Conservation (phyloP, 140 eudicot genomes). For the Eryngium alpinum region DNA sequence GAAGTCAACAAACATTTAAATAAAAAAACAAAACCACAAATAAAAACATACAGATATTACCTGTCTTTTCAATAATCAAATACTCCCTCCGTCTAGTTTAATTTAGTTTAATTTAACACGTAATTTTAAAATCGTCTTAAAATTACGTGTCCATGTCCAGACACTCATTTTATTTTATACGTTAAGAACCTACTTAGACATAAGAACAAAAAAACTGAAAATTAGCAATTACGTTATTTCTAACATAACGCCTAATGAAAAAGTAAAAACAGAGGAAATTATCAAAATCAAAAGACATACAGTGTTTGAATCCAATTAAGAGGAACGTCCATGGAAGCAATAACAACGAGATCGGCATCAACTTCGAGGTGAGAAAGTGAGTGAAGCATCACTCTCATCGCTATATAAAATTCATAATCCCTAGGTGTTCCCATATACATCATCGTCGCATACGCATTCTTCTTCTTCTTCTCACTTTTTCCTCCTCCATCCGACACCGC, state of each 20-base stretch:
- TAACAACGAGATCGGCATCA: constrained; percentile 84
- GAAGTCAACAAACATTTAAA: too few relatives aligned
- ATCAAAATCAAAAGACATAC: constrained; percentile 37
- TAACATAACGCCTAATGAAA: not conserved
- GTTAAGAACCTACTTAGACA: too few relatives aligned
- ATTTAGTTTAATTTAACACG: too few relatives aligned
- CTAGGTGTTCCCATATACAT: constrained; percentile 99
- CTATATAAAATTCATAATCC: constrained; percentile 86
- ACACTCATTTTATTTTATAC: too few relatives aligned
- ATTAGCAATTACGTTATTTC: not conserved
- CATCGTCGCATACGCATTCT: constrained; percentile 88
- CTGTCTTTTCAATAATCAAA: too few relatives aligned
- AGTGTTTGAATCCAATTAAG: constrained; percentile 60
- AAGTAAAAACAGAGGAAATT: not conserved
- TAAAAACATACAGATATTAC: too few relatives aligned
- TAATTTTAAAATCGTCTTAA: too few relatives aligned
- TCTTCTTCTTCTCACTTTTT: not conserved
- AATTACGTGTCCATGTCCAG: too few relatives aligned
- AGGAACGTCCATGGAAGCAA: constrained; percentile 89
- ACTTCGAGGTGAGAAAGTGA: constrained; percentile 54
- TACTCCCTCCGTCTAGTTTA: too few relatives aligned
- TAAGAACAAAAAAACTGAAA: not conserved
- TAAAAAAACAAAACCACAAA: too few relatives aligned
- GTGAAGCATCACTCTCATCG: constrained; percentile 72
- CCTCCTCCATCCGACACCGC: not conserved